A percentile compares a stretch with the other conserved stretches of the same genome.
phyloP scores from a whole-genome alignment of 768 basidiomycete species.

The Hygrophorus pudorinus region DNA sequence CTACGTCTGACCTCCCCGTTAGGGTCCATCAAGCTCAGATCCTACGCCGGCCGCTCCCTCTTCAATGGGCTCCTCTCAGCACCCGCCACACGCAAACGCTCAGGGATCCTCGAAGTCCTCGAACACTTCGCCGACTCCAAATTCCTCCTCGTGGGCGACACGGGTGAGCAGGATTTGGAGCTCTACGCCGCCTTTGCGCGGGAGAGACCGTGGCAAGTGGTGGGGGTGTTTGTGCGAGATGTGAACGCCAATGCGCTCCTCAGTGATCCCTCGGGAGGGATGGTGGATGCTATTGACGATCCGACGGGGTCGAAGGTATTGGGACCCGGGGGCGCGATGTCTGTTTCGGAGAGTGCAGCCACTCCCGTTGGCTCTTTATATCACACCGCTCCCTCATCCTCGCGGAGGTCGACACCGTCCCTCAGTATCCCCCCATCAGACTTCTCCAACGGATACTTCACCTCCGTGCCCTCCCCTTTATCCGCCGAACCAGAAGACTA shows the following conservation, averaged over 20 bases:
- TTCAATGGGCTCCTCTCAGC: slow-evolving; percentile 78
- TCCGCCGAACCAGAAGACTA: slow-evolving; percentile 15
- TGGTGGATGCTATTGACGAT: slow-evolving; percentile 25
- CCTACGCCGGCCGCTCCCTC: slow-evolving; percentile 76
- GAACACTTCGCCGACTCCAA: slow-evolving; percentile 60
- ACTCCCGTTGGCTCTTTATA: neutral
- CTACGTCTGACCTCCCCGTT: slow-evolving; percentile 1
- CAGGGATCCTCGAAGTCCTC: slow-evolving; percentile 69
- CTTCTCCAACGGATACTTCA: slow-evolving; percentile 14
- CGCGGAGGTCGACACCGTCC: too few relatives aligned
- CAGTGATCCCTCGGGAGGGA: slow-evolving; percentile 26
- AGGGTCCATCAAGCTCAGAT: slow-evolving; percentile 76
- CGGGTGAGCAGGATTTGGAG: slow-evolving; percentile 93
- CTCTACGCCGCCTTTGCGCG: slow-evolving; percentile 71
- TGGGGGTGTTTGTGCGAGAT: slow-evolving; percentile 80
- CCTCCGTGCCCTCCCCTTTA: slow-evolving; percentile 10
- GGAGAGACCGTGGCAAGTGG: slow-evolving; percentile 58
- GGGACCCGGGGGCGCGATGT: slow-evolving; percentile 14
- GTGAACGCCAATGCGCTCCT: slow-evolving; percentile 53
- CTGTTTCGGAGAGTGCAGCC: slow-evolving; percentile 4
- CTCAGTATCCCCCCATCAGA: neutral
- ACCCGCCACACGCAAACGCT: slow-evolving; percentile 75
- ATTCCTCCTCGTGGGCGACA: slow-evolving; percentile 86
- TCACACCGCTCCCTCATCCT: neutral
- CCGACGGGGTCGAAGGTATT: slow-evolving; percentile 47